Evolutionary conservation across 202 grass and related monocot genomes (phyloP), one percentile per base, ranked within the genome.

Genomic region (Panicum virgatum): DNA sequence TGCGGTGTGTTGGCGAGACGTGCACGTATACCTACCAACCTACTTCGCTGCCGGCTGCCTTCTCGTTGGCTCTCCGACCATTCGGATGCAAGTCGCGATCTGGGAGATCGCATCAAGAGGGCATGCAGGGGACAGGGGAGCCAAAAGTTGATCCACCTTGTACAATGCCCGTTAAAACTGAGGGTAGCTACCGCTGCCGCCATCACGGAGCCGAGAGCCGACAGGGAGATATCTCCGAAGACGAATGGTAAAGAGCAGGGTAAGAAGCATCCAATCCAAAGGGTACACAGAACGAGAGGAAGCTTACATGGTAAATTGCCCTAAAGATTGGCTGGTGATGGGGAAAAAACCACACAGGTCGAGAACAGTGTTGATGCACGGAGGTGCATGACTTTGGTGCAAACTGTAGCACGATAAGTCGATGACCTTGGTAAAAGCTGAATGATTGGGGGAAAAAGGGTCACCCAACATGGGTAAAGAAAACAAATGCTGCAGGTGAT

Each of bases 1-100:
- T 7, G 51, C 19, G 39, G 1, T 26, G 8, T 59, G 64, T 12
- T 67, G 47, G 46, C 25, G 25, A 82, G 46, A 45, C 81, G 69
- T 76, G 61, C 23, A 56, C 66, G 38, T 70, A 45, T 51, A 79
- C 66, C 40, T 34, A 73, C 72, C 10, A 37, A 37, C 61, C 29
- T 14, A 66, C 30, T n/a, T 52, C 12, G 40, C 39, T 46, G 25
- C 51, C 16, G 20, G 44, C 19, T 15, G 25, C 42, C 10, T 6
- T 27, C 5, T 19, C 23, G 6, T 46, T 37, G 48, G 5, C 3
- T 14, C 9, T 36, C 26, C 18, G 25, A 37, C 23, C 25, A 56
- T 54, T 62, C 43, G 50, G 39, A 25, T 68, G 20, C 48, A 26
- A 8, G 75, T 66, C 59, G 1, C 66, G 0, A 65, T 66, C 73